phyloP scores from a whole-genome alignment of 2,329 filamentous ascomycete genomes.

The Ascocoryne sarcoides region DNA sequence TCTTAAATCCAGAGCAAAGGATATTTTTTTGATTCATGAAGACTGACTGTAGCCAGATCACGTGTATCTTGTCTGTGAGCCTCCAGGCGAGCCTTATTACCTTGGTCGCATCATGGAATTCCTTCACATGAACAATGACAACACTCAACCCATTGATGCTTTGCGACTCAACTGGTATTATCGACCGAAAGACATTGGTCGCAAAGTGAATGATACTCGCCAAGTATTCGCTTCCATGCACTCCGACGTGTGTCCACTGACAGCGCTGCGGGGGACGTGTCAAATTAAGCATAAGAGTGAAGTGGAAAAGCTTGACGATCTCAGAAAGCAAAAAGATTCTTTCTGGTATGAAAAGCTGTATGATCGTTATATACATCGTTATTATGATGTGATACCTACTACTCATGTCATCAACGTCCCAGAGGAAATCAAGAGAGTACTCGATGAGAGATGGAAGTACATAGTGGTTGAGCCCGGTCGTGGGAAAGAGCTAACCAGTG shows the following conservation, averaged over 20 bases:
- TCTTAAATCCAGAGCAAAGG: conserved; percentile 1
- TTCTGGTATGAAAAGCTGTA: conserved; percentile 99
- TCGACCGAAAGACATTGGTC: conserved; percentile 88
- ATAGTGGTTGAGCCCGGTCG: conserved; percentile 90
- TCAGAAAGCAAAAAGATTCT: conserved; percentile 73
- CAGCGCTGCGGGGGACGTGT: conserved; percentile 88
- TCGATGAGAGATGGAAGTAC: conserved; percentile 95
- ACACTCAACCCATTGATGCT: conserved; percentile 66
- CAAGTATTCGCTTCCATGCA: conserved; percentile 97
- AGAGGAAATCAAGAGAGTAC: conserved; percentile 85
- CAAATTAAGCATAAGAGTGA: conserved; percentile 82
- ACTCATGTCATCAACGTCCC: conserved; percentile 92
- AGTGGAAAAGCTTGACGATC: conserved; percentile 72
- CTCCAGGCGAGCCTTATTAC: conserved; percentile 96
- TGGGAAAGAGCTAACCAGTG: conserved; percentile 90
- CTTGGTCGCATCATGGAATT: conserved; percentile 98
- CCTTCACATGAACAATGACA: conserved; percentile 70
- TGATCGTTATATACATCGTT: conserved; percentile 95
- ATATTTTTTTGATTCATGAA: conserved; percentile 1
- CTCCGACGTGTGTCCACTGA: conserved; percentile 88
- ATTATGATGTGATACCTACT: conserved; percentile 94
- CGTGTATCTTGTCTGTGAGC: conserved; percentile 95
- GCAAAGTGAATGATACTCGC: conserved; percentile 83
- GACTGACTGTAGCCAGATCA: conserved; percentile 48
- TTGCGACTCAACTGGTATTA: conserved; percentile 98